Base-by-base conservation (phyloP, 2,329 filamentous ascomycete species). In the Sporothrix variecibatus region DNA sequence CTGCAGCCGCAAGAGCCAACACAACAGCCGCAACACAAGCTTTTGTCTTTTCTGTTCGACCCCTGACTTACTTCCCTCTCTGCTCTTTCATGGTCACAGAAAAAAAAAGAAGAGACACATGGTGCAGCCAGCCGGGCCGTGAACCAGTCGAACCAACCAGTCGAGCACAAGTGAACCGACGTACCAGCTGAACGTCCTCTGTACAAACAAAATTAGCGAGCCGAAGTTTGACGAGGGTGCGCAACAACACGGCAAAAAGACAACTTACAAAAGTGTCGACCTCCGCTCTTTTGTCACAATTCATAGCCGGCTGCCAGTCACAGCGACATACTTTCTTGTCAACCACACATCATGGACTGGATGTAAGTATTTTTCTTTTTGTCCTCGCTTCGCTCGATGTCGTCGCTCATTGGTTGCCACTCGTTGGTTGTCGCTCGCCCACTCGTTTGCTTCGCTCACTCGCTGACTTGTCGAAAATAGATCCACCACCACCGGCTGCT, bases 401-500 rank as follows among this genome's bases (percentile, higher is more conserved):
- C 12, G 40, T 43, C 12, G 6, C 38, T 11, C 2, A 34, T 34
- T n/a, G n/a, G n/a, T n/a, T n/a, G n/a, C n/a, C n/a, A n/a, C n/a
- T n/a, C n/a, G n/a, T n/a, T n/a, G 38, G 38, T 40, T 43, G 40
- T 43, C 12, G 9, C 38, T 11, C 8, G n/a, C n/a, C n/a, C 20
- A 1, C 43, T 20, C 28, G 12, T 11, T n/a, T 34, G 17, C 56
- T 53, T 53, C 51, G 51, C 28, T 62, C 56, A n/a, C 28, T 60
- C 56, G 26, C 26, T 17, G 56, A 26, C 56, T 62, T 11, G 20
- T 9, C 28, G 0, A 15, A 15, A 5, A 26, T 31, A 75, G 74
- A 43, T 74, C 72, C 28, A 74, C 64, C 28, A 71, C 74, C 11
- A 62, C 81, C 69, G 81, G 81, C 74, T 85, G 83, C 77, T 81